These are phyloP conservation scores for Sugiyamaella smithiae DNA, from an alignment of 805 yeast genomes.

Conservation along the genomic window DNA sequence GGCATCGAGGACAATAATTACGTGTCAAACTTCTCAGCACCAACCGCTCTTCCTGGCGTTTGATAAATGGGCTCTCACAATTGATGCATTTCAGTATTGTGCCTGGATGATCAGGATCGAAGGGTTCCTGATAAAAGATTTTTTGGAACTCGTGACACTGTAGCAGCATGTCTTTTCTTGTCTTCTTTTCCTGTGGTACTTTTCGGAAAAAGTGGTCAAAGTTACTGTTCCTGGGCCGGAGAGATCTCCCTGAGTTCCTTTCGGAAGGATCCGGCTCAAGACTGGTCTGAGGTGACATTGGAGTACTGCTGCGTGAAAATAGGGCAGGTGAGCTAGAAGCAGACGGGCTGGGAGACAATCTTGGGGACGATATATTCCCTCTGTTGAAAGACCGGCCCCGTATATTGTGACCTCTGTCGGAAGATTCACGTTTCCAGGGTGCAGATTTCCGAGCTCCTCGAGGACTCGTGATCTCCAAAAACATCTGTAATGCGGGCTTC, in stretches of 20 bases:
- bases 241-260: background rate
- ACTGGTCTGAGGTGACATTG: conserved; percentile 17
- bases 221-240: conserved; percentile 2
- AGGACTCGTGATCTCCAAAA: background rate
- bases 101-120: conserved; percentile 2
- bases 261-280: conserved; percentile 17
- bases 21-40: conserved; percentile 17
- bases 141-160: conserved; percentile 9
- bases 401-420: too few species aligned
- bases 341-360: background rate
- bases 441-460: too few species aligned
- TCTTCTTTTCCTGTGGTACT: background rate
- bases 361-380: background rate
- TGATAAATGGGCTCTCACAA: conserved; percentile 20
- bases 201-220: background rate
- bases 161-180: background rate
- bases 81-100: conserved; percentile 18
- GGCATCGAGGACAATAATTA: conserved; percentile 31
- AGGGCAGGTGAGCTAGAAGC: conserved; percentile 9
- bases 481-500: background rate
- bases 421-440: too few species aligned
- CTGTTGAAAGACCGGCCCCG: background rate
- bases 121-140: conserved; percentile 8
- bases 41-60: conserved; percentile 14
- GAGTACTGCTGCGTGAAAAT: conserved; percentile 10